phyloP scores from a whole-genome alignment of 1,139 yeast species.

The Lodderomyces margitis region DNA sequence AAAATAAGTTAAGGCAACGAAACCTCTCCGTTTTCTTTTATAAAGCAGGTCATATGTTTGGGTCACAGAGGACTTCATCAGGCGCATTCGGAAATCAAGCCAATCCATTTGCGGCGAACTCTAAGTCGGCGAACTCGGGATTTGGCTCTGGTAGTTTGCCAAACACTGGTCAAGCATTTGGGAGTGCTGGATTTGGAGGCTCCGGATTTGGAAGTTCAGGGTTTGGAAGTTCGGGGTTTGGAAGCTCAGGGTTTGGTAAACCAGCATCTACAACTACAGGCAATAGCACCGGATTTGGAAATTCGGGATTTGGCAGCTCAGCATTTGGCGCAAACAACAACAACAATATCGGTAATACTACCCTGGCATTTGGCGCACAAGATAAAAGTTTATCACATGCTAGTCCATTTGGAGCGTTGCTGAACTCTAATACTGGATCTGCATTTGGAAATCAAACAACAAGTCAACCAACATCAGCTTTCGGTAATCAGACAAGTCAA shows the following conservation, averaged over 20 bases:
- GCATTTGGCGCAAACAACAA: no score
- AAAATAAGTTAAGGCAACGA: neutral
- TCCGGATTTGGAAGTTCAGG: slow-evolving; percentile 17
- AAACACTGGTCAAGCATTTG: slow-evolving; percentile 16
- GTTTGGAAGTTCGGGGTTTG: slow-evolving; percentile 9
- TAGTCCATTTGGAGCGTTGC: neutral
- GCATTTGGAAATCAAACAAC: slow-evolving; percentile 13
- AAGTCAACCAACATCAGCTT: slow-evolving; percentile 14
- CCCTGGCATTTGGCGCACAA: slow-evolving; percentile 1
- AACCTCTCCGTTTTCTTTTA: no score
- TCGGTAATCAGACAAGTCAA: neutral
- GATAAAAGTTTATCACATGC: neutral
- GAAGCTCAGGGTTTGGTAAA: slow-evolving; percentile 12
- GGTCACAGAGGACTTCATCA: slow-evolving; percentile 21
- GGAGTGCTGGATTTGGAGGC: slow-evolving; percentile 8
- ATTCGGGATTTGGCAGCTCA: slow-evolving; percentile 7
- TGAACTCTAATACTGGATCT: slow-evolving; percentile 7
- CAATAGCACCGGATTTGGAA: slow-evolving; percentile 10
- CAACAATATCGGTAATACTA: neutral
- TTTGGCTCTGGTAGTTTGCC: slow-evolving; percentile 10
- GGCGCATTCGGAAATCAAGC: slow-evolving; percentile 15
- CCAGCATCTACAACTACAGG: slow-evolving; percentile 6
- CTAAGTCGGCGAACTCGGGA: slow-evolving; percentile 10
- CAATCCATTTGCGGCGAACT: slow-evolving; percentile 12
- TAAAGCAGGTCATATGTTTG: no score